Evolutionary conservation across 2,329 filamentous ascomycete genomes (phyloP).

Genomic region (Arthrobotrys pseudoclavata): DNA sequence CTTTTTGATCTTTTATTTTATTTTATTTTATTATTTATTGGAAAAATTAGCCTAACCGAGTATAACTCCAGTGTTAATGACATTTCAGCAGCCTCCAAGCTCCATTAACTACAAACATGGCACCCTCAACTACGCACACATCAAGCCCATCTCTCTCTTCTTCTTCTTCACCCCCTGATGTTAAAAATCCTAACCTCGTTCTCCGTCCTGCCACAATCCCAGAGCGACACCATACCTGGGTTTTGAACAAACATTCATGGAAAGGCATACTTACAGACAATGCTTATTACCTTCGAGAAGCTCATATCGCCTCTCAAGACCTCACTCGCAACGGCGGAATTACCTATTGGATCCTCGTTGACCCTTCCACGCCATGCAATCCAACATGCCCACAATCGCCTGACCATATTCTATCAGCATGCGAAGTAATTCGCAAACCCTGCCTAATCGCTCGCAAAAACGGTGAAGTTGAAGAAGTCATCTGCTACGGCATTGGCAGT

Average conservation of each 20-base stretch:
- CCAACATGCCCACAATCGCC: constrained; percentile 62
- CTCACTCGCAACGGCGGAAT: constrained; percentile 74
- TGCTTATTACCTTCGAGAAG: constrained; percentile 74
- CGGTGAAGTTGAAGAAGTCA: constrained; percentile 55
- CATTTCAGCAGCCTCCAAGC: constrained; percentile 13
- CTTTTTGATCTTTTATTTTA: neutral
- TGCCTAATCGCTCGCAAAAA: constrained; percentile 67
- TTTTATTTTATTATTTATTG: neutral
- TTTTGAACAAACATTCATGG: constrained; percentile 73
- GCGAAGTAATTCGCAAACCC: constrained; percentile 75
- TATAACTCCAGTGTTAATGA: constrained; percentile 25
- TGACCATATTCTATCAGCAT: constrained; percentile 74
- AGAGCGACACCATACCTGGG: constrained; percentile 73
- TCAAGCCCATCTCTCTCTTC: constrained; percentile 45
- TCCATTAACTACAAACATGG: constrained; percentile 40
- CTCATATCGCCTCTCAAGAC: constrained; percentile 72
- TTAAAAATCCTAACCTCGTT: constrained; percentile 64
- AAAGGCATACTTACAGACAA: constrained; percentile 71
- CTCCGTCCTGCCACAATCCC: constrained; percentile 72
- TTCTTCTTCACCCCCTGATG: constrained; percentile 40
- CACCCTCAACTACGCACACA: constrained; percentile 53
- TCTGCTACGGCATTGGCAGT: constrained; percentile 56
- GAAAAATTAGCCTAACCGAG: neutral
- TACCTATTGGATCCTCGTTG: constrained; percentile 76
- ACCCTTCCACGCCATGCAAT: constrained; percentile 66